Base-by-base conservation (phyloP, 2,329 filamentous ascomycete species). In the Aurifilum marmelostoma region DNA sequence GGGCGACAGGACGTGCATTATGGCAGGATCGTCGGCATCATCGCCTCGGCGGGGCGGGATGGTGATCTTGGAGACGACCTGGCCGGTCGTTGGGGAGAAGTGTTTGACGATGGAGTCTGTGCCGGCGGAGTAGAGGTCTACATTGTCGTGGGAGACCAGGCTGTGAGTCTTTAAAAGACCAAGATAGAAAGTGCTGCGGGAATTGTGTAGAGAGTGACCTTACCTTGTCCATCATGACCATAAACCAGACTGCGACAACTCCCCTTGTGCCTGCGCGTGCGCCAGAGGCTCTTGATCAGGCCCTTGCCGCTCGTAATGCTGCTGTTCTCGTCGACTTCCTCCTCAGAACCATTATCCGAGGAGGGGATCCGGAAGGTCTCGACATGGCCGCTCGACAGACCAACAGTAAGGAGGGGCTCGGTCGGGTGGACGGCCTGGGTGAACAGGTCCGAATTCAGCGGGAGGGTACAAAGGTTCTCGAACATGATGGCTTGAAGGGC, bases 381-480 rank as follows among this genome's bases (percentile, higher is more conserved):
- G 72, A 98, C 94, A 78, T 96, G 93, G 69, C 95, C 95, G 67
- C 87, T 91, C 21, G 92, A 89, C 34, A 97, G 86, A 21, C 96
- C 96, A 62, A 97, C 92, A 0, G 94, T 92, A 71, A 99, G 85
- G 64, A 99, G 82, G 18, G 95, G 93, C 77, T 94, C 89, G 0
- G 86, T 87, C 1, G 96, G 94, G 78, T 99, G 96, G 27, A 97
- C 83, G 16, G 91, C 92, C 79, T 97, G 94, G 1, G 93, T 82
- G 82, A 99, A 98, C 75, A 99, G 85, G 76, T 98, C 96, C 68
- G 92, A 88, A 69, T 88, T 87, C 61, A 98, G 88, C 72, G 94
- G 94, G 60, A 98, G 88, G 34, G 92, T 93, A 84, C 95, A 97
- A 73, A 97, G 87, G 73, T 93, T 97, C 80, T 97, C 94, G 77